A percentile compares a stretch with the other conserved stretches of the same genome.
These are phyloP conservation scores for Myrica gale DNA, from an alignment of 306 rosid species.

Conservation along the genomic window DNA sequence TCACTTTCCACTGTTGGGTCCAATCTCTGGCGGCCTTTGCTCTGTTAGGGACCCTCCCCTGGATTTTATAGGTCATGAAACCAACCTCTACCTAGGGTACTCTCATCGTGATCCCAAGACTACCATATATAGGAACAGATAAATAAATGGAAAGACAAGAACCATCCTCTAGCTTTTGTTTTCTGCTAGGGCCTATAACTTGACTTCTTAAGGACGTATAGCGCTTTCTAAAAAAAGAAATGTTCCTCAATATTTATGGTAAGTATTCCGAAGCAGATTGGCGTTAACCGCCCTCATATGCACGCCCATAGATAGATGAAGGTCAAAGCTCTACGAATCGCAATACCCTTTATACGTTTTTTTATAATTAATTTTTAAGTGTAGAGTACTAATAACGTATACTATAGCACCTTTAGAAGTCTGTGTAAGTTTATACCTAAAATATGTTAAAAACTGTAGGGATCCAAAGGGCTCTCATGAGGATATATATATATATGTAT, in stretches of 20 bases:
- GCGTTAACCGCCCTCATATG: no score
- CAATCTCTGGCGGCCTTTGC: constrained; percentile 16
- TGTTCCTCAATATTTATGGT: neutral
- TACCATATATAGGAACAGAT: neutral
- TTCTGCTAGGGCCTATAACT: constrained; percentile 16
- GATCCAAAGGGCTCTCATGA: neutral
- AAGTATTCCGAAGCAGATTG: neutral
- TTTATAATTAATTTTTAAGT: neutral
- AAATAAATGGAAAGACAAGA: neutral
- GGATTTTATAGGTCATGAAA: constrained; percentile 11
- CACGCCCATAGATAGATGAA: no score
- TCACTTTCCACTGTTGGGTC: constrained; percentile 18
- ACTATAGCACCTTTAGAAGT: no score
- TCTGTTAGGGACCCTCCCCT: constrained; percentile 13
- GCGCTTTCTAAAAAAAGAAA: neutral
- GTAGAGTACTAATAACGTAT: no score
- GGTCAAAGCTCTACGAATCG: no score
- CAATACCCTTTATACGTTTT: neutral
- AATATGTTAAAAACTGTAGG: neutral
- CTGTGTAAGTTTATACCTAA: no score
- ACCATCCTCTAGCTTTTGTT: neutral
- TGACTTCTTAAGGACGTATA: constrained; percentile 8
- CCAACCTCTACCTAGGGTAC: neutral
- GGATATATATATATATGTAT: no score
- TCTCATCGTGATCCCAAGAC: neutral